A percentile compares a stretch with the other conserved stretches of the same genome.
Conservation (phyloP, 1,284 basidiomycete species). For the Leccinum solheimii region DNA sequence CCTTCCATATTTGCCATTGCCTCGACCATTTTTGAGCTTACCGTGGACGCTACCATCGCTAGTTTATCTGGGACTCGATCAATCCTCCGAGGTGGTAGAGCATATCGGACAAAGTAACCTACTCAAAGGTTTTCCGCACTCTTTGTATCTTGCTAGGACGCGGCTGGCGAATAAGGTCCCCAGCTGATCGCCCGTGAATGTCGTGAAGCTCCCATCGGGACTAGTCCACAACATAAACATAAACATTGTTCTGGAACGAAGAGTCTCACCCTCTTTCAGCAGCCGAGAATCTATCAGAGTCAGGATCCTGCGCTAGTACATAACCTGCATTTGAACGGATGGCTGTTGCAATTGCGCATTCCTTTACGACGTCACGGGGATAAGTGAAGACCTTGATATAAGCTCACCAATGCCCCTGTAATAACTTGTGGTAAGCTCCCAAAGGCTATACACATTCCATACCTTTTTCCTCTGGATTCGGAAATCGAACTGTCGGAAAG, state of each 20-base stretch:
- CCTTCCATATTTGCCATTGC: constrained; percentile 72
- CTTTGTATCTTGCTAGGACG: constrained; percentile 59
- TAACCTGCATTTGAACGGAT: constrained; percentile 51
- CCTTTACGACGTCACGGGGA: constrained; percentile 41
- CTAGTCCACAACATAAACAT: constrained; percentile 35
- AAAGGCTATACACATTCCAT: constrained; percentile 2
- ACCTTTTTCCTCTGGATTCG: constrained; percentile 89
- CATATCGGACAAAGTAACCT: constrained; percentile 3
- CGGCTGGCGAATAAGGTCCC: constrained; percentile 73
- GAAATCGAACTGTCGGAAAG: constrained; percentile 80
- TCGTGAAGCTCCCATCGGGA: constrained; percentile 56
- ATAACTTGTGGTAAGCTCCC: constrained; percentile 11
- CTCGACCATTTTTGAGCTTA: constrained; percentile 85
- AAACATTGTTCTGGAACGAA: background rate
- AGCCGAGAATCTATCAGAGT: constrained; percentile 82
- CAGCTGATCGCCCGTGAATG: constrained; percentile 84
- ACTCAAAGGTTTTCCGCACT: constrained; percentile 57
- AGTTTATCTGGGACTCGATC: constrained; percentile 49
- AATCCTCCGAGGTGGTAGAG: background rate
- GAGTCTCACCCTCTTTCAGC: constrained; percentile 62
- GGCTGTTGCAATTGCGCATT: constrained; percentile 67
- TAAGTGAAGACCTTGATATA: background rate
- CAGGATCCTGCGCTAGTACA: constrained; percentile 84
- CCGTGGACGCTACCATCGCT: constrained; percentile 84
- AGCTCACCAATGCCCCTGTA: constrained; percentile 56